Evolutionary conservation across 345 rosid species (phyloP), one percentile per base, ranked within the genome.

Genomic region (Eucalyptus victrix): DNA sequence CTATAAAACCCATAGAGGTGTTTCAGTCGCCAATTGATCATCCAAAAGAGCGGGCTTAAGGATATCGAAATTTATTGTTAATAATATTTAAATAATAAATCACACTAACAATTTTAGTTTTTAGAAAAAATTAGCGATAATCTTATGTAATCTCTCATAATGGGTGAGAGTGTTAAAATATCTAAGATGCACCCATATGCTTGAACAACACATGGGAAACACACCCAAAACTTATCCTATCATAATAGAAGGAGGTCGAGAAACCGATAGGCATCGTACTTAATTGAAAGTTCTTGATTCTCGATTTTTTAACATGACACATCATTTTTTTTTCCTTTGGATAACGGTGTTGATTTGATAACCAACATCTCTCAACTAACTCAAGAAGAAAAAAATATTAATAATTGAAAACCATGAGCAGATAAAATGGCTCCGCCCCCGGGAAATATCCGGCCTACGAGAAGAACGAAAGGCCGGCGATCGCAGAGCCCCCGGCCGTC

Each of bases 51-150:
- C 4, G 0, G 1, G 11, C 26, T 72, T 2, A 12, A 72, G 45
- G 45, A 37, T 23, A 37, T 34, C 3, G 12, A 72, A 19, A 34
- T 1, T 34, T 10, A 11, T 0, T 53, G 0, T 53, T 6, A 53
- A 3, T 49, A 53, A 53, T 53, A 53, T 18, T 53, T 18, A 18
- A 53, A 53, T 51, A 17, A 17, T 53, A 53, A 53, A 53, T 18
- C 2, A 53, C 2, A 18, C 8, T 53, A 1, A 53, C 0, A 18
- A 0, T 53, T 51, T 53, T 3, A 53, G 2, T 18, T 18, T 18
- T 51, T 18, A 51, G 2, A 51, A 51, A 51, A 1, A 51, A 0
- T 51, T 0, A 3, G 0, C 1, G 1, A 1, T 16, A 6, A 51
- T 6, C 1, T 17, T 17, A 51, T 1, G 0, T 51, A 51, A 51